phyloP scores from a whole-genome alignment of 495 filamentous ascomycete species.

The Umbilicaria muhlenbergii region DNA sequence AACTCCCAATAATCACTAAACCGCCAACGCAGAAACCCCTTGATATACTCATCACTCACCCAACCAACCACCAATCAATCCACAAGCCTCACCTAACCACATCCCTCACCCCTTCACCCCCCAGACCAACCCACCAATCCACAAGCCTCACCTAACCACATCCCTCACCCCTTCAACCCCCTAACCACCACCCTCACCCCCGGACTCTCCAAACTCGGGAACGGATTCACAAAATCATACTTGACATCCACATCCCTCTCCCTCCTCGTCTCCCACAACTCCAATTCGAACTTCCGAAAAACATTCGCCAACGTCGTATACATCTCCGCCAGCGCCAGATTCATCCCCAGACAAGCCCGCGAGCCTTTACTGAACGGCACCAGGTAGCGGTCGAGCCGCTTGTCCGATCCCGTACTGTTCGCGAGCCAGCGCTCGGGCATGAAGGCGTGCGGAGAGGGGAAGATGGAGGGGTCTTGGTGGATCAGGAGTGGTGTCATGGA shows the following conservation, averaged over 20 bases:
- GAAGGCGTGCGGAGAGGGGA: slow-evolving; percentile 25
- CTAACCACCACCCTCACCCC: slow-evolving; percentile 1
- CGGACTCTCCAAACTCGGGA: slow-evolving; percentile 8
- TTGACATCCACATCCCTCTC: neutral
- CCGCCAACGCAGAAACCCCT: too few relatives aligned
- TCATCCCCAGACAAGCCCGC: slow-evolving; percentile 15
- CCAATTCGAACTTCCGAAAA: slow-evolving; percentile 14
- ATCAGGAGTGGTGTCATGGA: slow-evolving; percentile 26
- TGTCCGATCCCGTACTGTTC: slow-evolving; percentile 9
- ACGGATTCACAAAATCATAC: neutral
- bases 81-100: too few relatives aligned
- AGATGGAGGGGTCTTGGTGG: slow-evolving; percentile 25
- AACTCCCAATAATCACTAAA: too few relatives aligned
- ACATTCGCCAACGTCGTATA: slow-evolving; percentile 19
- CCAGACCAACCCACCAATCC: too few relatives aligned
- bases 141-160: too few relatives aligned
- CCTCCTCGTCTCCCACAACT: slow-evolving; percentile 5
- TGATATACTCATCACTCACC: too few relatives aligned
- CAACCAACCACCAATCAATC: too few relatives aligned
- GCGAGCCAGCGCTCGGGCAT: slow-evolving; percentile 29
- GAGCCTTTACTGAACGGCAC: slow-evolving; percentile 13
- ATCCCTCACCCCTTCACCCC: neutral
- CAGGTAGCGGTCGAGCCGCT: slow-evolving; percentile 7
- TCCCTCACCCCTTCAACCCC: neutral
- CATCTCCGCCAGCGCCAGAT: slow-evolving; percentile 22